Evolutionary conservation across 441 rosid species (phyloP).

Genomic region (Francoa sonchifolia): DNA sequence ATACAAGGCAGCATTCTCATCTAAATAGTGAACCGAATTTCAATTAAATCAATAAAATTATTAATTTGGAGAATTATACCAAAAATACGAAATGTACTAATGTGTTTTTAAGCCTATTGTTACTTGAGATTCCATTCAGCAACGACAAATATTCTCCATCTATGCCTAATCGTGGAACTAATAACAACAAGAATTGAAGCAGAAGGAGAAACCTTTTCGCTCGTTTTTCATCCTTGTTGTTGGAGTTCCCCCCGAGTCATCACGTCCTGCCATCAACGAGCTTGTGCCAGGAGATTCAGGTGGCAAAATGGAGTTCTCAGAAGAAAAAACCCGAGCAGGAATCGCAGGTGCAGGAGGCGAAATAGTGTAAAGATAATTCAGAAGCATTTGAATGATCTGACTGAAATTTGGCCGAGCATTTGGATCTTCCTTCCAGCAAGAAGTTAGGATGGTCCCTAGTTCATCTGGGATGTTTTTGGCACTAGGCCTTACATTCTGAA

Average conservation of each 20-base stretch:
- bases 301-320: slow-evolving; percentile 36
- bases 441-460: slow-evolving; percentile 38
- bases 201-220: slow-evolving; percentile 41
- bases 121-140: slow-evolving; percentile 10
- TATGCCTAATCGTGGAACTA: slow-evolving; percentile 14
- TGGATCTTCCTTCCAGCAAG: slow-evolving; percentile 66
- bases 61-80: no score
- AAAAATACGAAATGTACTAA: slow-evolving; percentile 6
- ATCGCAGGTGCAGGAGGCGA: slow-evolving; percentile 33
- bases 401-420: slow-evolving; percentile 49
- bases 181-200: slow-evolving; percentile 50
- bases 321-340: slow-evolving; percentile 32
- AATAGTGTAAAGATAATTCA: slow-evolving; percentile 34
- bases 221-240: slow-evolving; percentile 33
- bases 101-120: slow-evolving; percentile 5
- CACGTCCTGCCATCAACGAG: slow-evolving; percentile 45
- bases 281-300: slow-evolving; percentile 64
- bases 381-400: slow-evolving; percentile 49
- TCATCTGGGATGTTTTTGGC: slow-evolving; percentile 51
- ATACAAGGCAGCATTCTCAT: no score
- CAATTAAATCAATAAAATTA: no score
- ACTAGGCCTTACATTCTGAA: slow-evolving; percentile 55
- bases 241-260: slow-evolving; percentile 40
- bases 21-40: no score
- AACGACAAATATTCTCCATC: not conserved